Base-by-base conservation (phyloP, 1,284 basidiomycete genomes). In the Pseudozyma sp. region DNA sequence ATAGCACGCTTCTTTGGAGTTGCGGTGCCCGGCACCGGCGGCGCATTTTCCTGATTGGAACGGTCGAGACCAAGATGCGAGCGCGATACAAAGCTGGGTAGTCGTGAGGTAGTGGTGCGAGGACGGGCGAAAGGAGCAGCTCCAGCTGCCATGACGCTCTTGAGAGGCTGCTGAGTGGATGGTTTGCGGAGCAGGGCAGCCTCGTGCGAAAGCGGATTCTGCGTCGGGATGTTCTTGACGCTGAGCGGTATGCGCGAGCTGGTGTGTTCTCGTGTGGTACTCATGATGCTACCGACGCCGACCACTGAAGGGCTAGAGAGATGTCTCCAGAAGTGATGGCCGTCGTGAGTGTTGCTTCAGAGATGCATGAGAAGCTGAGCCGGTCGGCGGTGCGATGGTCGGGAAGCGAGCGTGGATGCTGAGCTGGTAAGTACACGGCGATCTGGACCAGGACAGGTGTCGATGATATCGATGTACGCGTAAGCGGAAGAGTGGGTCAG, bases 1-100 rank as follows among this genome's bases (percentile, higher is more conserved):
- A 82, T 75, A 5, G 75, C 77, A 29, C 82, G 80, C 56, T 84
- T 84, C 51, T 78, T 77, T 7, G 82, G 82, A 31, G 82, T 82
- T 24, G 67, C 55, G 1, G 69, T 68, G 16, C 57, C 43, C n/a
- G 55, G 44, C 10, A 50, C 19, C 7, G 52, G 48, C 5, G 65
- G 54, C 2, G 54, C 46, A 49, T 73, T 73, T 35, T 73, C 70
- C 42, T 73, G 70, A n/a, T 73, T 73, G 13, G 60, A 53, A 14
- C 60, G 65, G 34, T 73, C 70, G 9, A 73, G 47, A 14, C 65
- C 70, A n/a, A 68, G 65, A 14, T 73, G 70, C 0, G 70, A 73
- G 47, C 70, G 70, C 19, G 70, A 68, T 24, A 68, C 65, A 39
- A 73, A 73, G 70, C 53, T 65, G 17, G 70, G 70, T 13, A 73